Conservation (phyloP, 2,329 filamentous ascomycete species). For the Neonectria coccinea region DNA sequence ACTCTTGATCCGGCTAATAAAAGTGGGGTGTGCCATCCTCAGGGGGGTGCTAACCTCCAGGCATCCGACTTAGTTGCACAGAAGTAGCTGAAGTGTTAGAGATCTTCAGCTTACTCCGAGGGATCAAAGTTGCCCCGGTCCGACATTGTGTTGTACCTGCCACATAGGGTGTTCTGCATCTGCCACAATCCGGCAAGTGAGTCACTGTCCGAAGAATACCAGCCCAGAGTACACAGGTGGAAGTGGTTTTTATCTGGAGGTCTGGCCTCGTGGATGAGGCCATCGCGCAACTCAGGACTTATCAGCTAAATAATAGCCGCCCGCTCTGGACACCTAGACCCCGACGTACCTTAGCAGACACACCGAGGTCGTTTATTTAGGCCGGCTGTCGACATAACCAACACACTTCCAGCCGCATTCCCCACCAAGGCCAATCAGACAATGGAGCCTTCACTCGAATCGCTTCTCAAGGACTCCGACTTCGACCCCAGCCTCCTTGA, state of each 20-base stretch:
- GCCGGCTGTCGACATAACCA: neutral
- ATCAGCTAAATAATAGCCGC: neutral
- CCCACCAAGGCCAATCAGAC: slow-evolving; percentile 10
- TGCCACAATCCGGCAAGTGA: slow-evolving; percentile 54
- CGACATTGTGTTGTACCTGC: neutral
- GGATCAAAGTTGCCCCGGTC: neutral
- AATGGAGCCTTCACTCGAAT: slow-evolving; percentile 42
- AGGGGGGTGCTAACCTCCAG: no score
- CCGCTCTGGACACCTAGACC: neutral
- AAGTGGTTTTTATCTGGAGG: neutral
- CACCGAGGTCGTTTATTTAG: neutral
- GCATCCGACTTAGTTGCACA: no score
- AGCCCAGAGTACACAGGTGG: neutral
- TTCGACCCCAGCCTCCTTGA: slow-evolving; percentile 40
- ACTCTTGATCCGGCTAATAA: no score
- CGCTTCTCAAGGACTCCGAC: slow-evolving; percentile 44
- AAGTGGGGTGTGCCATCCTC: no score
- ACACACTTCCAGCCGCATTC: neutral
- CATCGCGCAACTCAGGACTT: neutral
- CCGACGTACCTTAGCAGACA: neutral
- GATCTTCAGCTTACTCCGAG: no score
- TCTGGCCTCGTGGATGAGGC: neutral
- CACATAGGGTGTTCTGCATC: neutral
- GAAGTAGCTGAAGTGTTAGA: neutral
- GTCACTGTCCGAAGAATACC: slow-evolving; percentile 50